Evolutionary conservation across 139 green algal genomes (phyloP).

Genomic region (Chlorella sp.): DNA sequence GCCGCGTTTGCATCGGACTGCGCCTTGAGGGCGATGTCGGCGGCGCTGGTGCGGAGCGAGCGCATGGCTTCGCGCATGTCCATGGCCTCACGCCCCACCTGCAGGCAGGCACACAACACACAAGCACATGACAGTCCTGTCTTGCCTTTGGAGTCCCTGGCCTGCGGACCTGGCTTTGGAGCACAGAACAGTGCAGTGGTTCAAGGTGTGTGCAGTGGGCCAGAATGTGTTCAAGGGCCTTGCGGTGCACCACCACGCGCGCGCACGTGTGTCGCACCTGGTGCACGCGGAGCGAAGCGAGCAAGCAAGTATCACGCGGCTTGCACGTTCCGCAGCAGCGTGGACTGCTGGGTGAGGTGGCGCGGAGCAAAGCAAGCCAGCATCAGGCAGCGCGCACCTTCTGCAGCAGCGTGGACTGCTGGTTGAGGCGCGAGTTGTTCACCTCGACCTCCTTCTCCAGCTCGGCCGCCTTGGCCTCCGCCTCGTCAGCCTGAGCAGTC

Average conservation of each 20-base stretch:
- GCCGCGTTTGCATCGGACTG: conserved; percentile 23
- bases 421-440: conserved; percentile 13
- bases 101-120: background rate
- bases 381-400: conserved; percentile 20
- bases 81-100: conserved; percentile 21
- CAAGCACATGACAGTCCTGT: no score
- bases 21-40: conserved; percentile 23
- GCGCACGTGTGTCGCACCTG: no score
- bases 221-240: no score
- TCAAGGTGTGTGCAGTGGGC: no score
- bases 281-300: no score
- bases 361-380: background rate
- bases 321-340: no score
- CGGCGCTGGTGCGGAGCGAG: conserved; percentile 35
- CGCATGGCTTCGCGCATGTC: conserved; percentile 40
- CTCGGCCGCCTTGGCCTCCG: conserved; percentile 12
- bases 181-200: no score
- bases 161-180: no score
- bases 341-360: no score
- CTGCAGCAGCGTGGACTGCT: conserved; percentile 25
- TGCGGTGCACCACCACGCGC: no score
- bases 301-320: no score
- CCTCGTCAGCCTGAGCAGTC: background rate
- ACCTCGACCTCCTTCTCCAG: conserved; percentile 11
- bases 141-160: no score